phyloP scores from a whole-genome alignment of 1,284 basidiomycete species.

The Trichosporon sp. region DNA sequence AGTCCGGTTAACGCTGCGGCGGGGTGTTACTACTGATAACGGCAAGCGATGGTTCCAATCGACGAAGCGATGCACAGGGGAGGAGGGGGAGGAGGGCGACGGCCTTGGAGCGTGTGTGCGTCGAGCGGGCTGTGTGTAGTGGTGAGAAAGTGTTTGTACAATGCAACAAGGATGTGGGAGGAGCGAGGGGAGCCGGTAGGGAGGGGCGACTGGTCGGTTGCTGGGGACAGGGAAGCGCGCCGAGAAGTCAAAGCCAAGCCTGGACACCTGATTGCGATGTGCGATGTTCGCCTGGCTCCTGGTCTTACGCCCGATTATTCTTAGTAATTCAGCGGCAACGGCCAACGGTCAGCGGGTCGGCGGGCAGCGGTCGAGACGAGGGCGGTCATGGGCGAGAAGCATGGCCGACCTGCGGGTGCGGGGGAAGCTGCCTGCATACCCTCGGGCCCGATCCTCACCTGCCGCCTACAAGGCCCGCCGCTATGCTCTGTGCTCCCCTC shows the following conservation, averaged over 20 bases:
- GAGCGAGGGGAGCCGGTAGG: not conserved
- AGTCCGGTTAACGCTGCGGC: not conserved
- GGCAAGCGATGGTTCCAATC: not conserved
- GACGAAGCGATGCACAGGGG: not conserved
- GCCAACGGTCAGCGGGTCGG: not conserved
- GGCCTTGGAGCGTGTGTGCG: not conserved
- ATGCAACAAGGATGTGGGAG: conserved; percentile 3
- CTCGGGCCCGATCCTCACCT: not conserved
- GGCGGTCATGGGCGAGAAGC: not conserved
- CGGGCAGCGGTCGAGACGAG: not conserved
- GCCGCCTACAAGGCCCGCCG: not conserved
- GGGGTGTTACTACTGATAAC: not conserved
- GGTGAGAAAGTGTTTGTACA: not conserved
- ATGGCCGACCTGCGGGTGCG: not conserved
- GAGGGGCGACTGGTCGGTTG: conserved; percentile 10
- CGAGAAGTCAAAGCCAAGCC: conserved; percentile 13
- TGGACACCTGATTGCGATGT: conserved; percentile 6
- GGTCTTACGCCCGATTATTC: not conserved
- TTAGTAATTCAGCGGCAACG: conserved; percentile 1
- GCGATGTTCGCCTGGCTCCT: conserved; percentile 8
- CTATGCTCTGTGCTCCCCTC: not conserved
- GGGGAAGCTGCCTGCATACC: not conserved
- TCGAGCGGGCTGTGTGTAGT: not conserved
- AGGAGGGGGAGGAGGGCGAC: not conserved
- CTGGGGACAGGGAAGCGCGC: conserved; percentile 6